phyloP scores from a whole-genome alignment of 1,284 basidiomycete species.

The Cryptococcus sp. region DNA sequence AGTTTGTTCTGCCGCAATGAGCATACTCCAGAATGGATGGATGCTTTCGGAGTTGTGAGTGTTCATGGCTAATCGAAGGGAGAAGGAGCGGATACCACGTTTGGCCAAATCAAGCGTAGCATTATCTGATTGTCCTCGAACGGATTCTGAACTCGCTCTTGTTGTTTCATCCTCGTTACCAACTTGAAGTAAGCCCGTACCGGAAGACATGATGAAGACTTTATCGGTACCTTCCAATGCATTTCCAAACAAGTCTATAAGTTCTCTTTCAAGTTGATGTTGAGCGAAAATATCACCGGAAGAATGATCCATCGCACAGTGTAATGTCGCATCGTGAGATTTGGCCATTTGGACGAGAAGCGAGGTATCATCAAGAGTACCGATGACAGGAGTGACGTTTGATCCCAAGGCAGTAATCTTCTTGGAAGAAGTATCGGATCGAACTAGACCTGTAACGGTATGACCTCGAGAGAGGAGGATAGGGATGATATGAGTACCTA shows the following conservation, averaged over 20 bases:
- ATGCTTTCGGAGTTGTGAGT: constrained; percentile 10
- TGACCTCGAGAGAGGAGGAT: constrained; percentile 17
- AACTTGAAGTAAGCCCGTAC: background rate
- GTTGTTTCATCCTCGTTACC: background rate
- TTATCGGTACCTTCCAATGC: constrained; percentile 14
- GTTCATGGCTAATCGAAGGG: constrained; percentile 11
- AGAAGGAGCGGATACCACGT: constrained; percentile 3
- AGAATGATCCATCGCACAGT: constrained; percentile 10
- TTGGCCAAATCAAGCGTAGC: background rate
- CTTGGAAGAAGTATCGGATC: constrained; percentile 7
- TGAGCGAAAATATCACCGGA: background rate
- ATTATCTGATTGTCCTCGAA: background rate
- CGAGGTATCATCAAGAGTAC: constrained; percentile 9
- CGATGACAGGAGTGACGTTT: constrained; percentile 4
- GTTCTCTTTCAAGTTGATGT: constrained; percentile 1
- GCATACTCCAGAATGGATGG: constrained; percentile 5
- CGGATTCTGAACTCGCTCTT: background rate
- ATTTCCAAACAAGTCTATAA: constrained; percentile 7
- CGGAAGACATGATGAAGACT: constrained; percentile 9
- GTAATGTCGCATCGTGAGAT: constrained; percentile 19
- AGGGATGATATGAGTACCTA: constrained; percentile 16
- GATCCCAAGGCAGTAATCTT: constrained; percentile 8
- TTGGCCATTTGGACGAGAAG: constrained; percentile 10
- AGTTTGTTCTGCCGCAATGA: constrained; percentile 3
- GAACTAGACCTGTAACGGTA: constrained; percentile 18